Base-by-base conservation (phyloP, 345 rosid species). In the Sisymbrium altissimum region DNA sequence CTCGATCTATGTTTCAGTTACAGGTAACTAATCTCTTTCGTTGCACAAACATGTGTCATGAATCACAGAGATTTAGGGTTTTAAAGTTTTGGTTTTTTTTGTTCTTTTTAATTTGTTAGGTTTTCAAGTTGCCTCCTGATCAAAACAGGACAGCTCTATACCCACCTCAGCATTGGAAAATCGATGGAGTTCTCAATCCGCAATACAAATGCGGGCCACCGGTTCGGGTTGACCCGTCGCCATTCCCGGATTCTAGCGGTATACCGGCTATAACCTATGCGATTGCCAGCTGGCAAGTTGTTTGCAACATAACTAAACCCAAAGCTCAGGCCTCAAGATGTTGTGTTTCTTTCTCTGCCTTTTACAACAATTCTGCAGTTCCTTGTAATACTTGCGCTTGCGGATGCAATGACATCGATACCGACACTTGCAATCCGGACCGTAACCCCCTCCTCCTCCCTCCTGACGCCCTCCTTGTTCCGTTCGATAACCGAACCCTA, bases 331-430 rank as follows among this genome's bases (percentile, higher is more conserved):
- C 84, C 29, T 45, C 97, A 2, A 78, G 79, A 49, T 96, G 97
- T 66, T 96, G 99, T 39, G 99, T 92, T n/a, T 90, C 99, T 0
- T 92, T 89, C 85, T 89, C 98, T 10, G 97, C 99, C 10, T 96
- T 81, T 66, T 96, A 90, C 82, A 90, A 86, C 44, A 85, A 78
- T 15, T 89, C 96, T 2, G 87, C 82, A 5, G 68, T 96, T 48
- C 99, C 99, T 2, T 96, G 99, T 77, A 82, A 75, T 35, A 90
- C 99, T 3, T 92, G 99, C 10, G 98, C 99, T 19, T 96, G 99
- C 8, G 99, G 98, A 12, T 92, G 98, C 59, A 73, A 79, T 1
- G 30, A 87, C 45, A 55, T 77, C 1, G 78, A 83, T 30, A 76
- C 84, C 0, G 60, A 66, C 14, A 80, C 72, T 4, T 96, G 99